Conservation (phyloP, 306 rosid genomes). For the Pachyrhizus erosus region DNA sequence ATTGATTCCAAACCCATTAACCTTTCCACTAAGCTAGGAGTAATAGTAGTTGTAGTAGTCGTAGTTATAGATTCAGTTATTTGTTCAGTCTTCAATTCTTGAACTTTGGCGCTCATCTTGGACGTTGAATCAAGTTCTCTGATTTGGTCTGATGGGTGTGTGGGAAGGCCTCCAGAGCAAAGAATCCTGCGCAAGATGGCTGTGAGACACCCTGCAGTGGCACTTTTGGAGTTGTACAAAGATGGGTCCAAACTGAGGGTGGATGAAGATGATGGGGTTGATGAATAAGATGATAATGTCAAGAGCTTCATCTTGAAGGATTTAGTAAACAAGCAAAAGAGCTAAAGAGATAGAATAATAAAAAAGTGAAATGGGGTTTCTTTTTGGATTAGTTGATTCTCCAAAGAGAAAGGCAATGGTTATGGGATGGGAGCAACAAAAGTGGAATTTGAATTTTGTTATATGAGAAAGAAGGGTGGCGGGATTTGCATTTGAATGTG, state of each 20-base stretch:
- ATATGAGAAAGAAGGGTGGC: conserved; percentile 55
- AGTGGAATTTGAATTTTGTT: conserved; percentile 55
- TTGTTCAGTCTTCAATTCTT: conserved; percentile 43
- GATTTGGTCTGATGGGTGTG: conserved; percentile 77
- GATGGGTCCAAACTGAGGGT: conserved; percentile 47
- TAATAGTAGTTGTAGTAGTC: not conserved
- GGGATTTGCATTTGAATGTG: conserved; percentile 88
- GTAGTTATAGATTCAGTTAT: conserved; percentile 24
- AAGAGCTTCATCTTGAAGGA: conserved; percentile 59
- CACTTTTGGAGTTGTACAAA: conserved; percentile 60
- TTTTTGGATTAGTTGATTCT: conserved; percentile 46
- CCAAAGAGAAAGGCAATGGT: conserved; percentile 30
- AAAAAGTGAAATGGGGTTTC: conserved; percentile 29
- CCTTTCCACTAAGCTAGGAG: conserved; percentile 73
- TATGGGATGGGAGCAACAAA: conserved; percentile 7
- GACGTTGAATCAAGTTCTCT: conserved; percentile 45
- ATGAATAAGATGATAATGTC: conserved; percentile 51
- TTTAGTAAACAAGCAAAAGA: conserved; percentile 15
- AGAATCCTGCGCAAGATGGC: conserved; percentile 72
- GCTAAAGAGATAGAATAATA: conserved; percentile 18
- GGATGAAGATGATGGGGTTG: conserved; percentile 54
- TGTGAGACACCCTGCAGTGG: conserved; percentile 64
- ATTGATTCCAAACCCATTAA: conserved; percentile 81
- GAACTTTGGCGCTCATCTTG: conserved; percentile 35
- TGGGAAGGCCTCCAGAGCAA: conserved; percentile 73